phyloP scores from a whole-genome alignment of 179 eudicot genomes.

The Drosera spatulata region DNA sequence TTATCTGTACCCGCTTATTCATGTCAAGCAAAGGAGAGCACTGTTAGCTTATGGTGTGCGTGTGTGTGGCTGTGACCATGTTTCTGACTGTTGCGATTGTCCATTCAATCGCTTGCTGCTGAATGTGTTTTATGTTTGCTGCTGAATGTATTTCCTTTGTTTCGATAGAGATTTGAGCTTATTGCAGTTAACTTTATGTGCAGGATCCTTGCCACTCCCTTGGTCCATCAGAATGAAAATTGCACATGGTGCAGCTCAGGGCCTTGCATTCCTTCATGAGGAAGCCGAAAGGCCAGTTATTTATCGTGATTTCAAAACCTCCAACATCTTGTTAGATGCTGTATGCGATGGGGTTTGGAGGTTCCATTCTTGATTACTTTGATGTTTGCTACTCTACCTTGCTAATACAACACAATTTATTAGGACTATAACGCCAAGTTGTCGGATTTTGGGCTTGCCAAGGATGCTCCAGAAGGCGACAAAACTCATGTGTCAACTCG shows the following conservation, averaged over 20 bases:
- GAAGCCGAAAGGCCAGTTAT: slow-evolving; percentile 74
- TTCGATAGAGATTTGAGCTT: too few relatives aligned
- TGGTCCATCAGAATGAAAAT: slow-evolving; percentile 80
- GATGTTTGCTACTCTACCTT: slow-evolving; percentile 2
- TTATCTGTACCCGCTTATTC: too few relatives aligned
- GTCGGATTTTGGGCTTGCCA: slow-evolving; percentile 91
- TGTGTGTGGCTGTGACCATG: too few relatives aligned
- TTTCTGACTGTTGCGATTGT: too few relatives aligned
- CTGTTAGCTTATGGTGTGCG: too few relatives aligned
- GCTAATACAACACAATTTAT: slow-evolving; percentile 11
- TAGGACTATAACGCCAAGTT: slow-evolving; percentile 90
- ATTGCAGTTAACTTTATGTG: too few relatives aligned
- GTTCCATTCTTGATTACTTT: slow-evolving; percentile 1
- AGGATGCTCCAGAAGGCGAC: slow-evolving; percentile 88
- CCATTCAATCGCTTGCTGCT: too few relatives aligned
- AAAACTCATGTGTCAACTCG: slow-evolving; percentile 92
- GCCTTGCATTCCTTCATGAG: slow-evolving; percentile 67
- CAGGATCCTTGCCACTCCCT: slow-evolving; percentile 68
- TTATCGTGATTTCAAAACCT: slow-evolving; percentile 77
- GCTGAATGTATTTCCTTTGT: too few relatives aligned
- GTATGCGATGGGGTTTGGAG: slow-evolving; percentile 27
- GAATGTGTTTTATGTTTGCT: too few relatives aligned
- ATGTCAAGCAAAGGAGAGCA: too few relatives aligned
- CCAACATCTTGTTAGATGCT: slow-evolving; percentile 79
- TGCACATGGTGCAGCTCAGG: slow-evolving; percentile 63